These are phyloP conservation scores for Glarea lozoyensis DNA, from an alignment of 495 filamentous ascomycete genomes.

Conservation along the genomic window DNA sequence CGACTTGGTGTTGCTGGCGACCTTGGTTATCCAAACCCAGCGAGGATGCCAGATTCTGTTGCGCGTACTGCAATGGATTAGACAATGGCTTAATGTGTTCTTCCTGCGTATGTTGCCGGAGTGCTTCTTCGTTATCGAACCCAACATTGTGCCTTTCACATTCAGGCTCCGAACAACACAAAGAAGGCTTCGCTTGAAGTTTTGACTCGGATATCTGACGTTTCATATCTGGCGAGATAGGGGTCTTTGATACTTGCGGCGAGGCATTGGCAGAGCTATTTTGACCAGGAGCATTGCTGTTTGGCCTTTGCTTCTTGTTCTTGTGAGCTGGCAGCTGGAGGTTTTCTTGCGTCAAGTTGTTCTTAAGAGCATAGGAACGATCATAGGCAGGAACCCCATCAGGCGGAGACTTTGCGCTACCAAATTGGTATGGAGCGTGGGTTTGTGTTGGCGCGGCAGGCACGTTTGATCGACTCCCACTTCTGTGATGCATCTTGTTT, in stretches of 20 bases:
- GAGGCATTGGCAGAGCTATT: constrained; percentile 31
- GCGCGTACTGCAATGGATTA: constrained; percentile 40
- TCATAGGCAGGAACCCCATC: constrained; percentile 56
- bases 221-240: constrained; percentile 33
- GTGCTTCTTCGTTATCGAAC: constrained; percentile 44
- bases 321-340: constrained; percentile 46
- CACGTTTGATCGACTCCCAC: constrained; percentile 31
- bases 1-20: constrained; percentile 21
- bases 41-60: constrained; percentile 33
- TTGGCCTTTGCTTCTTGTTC: constrained; percentile 47
- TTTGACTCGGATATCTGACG: constrained; percentile 30
- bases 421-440: constrained; percentile 58
- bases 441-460: constrained; percentile 57
- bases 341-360: constrained; percentile 36
- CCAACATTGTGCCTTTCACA: constrained; percentile 27
- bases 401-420: constrained; percentile 51
- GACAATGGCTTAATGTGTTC: constrained; percentile 45
- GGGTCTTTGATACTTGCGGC: constrained; percentile 36
- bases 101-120: constrained; percentile 39
- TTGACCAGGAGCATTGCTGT: constrained; percentile 11
- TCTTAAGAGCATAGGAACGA: constrained; percentile 39
- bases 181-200: constrained; percentile 24
- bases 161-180: constrained; percentile 18
- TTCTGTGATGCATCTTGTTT: constrained; percentile 39
- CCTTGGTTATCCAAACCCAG: constrained; percentile 40